Evolutionary conservation across 352 stramenopile genomes (phyloP), one percentile per base, ranked within the genome.

Genomic region (Phytophthora uliginosa): DNA sequence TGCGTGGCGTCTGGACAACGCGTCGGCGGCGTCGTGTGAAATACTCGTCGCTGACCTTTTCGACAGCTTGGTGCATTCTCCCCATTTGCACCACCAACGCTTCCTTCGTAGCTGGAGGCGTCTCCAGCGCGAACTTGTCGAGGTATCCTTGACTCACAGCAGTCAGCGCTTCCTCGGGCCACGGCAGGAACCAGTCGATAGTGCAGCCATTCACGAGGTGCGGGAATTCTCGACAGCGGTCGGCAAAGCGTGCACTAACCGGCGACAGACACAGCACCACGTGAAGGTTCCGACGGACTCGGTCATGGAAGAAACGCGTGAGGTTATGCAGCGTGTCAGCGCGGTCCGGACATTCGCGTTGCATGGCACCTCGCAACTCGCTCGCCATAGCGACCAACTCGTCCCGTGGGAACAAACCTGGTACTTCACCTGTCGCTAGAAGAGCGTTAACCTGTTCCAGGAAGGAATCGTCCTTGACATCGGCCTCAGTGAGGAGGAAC

Each of bases 391-490:
- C 90, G 2, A 84, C 79, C 26, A 98, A 71, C 71, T 98, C 93
- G 57, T 98, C 94, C 31, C 95, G 91, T 9, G 91, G 87, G 69
- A 98, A 98, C 4, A 98, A 67, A 8, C 90, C 90, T 3, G 91
- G 78, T 4, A 98, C 76, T 59, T 98, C 92, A 2, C 94, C 92
- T 3, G 69, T 77, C 5, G 89, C 90, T 7, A 98, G 72, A 8
- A 98, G 78, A 60, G 81, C 82, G 63, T 98, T 98, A 40, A 98
- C 89, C 36, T 94, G 79, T 51, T 98, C 94, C 1, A 98, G 63
- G 68, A 98, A 98, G 1, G 77, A 80, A 31, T 98, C 93, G 42
- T 97, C 87, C 69, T 98, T 98, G 71, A 98, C 93, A 65, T 98
- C 91, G 1, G 83, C 81, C 61, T 98, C 93, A 0, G 92, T 97